These are phyloP conservation scores for Solanum peruvianum DNA, from an alignment of 257 asterid species.

Conservation along the genomic window DNA sequence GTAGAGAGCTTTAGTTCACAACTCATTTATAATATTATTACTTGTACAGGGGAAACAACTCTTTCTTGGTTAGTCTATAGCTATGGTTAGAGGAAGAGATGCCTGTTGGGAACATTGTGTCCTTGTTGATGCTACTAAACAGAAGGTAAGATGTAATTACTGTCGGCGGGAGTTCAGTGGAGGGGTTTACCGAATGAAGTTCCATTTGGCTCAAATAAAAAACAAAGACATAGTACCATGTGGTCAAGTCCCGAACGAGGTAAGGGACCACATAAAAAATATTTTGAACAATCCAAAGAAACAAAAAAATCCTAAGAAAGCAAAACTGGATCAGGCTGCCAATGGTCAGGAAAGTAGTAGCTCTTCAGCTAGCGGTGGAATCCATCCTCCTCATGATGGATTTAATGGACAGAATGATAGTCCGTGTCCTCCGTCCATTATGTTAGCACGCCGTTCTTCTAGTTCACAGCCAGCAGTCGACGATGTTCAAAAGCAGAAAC, in stretches of 20 bases:
- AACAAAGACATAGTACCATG: slow-evolving; percentile 39
- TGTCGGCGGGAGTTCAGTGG: slow-evolving; percentile 41
- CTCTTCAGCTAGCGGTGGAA: slow-evolving; percentile 33
- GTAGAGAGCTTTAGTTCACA: background rate
- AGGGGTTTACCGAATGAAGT: slow-evolving; percentile 39
- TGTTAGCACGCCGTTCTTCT: slow-evolving; percentile 12
- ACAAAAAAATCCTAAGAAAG: slow-evolving; percentile 23
- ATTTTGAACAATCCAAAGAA: slow-evolving; percentile 22
- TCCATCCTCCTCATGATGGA: slow-evolving; percentile 16
- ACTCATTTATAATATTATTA: background rate
- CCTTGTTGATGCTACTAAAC: slow-evolving; percentile 35
- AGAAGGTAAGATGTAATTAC: slow-evolving; percentile 38
- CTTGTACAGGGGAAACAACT: background rate
- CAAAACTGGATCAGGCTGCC: slow-evolving; percentile 17
- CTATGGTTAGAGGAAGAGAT: slow-evolving; percentile 41
- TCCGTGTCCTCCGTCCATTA: slow-evolving; percentile 19
- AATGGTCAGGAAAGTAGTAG: slow-evolving; percentile 22
- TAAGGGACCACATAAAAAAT: slow-evolving; percentile 20
- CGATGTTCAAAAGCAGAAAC: slow-evolving; percentile 17
- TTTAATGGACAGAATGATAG: slow-evolving; percentile 22
- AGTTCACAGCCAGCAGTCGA: slow-evolving; percentile 8
- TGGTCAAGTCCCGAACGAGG: slow-evolving; percentile 19
- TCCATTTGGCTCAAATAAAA: slow-evolving; percentile 38
- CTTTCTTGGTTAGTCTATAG: background rate
- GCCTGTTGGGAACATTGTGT: slow-evolving; percentile 42